phyloP scores from a whole-genome alignment of 306 rosid species.

The Canavalia ensiformis region DNA sequence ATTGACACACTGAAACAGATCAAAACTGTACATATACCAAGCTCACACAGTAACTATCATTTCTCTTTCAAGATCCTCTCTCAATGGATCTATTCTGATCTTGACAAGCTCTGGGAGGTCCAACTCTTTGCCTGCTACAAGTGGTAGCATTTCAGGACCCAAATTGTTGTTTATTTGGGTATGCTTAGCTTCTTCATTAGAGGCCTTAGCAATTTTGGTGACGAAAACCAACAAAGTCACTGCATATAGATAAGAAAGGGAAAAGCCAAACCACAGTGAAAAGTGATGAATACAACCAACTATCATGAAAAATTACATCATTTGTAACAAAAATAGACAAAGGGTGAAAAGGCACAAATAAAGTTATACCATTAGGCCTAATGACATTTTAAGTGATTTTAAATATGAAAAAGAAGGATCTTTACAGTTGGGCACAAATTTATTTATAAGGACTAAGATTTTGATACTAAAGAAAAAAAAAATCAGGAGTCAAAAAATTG shows the following conservation, averaged over 20 bases:
- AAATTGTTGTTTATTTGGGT: conserved; percentile 41
- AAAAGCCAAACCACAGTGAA: background rate
- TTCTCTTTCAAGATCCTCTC: conserved; percentile 45
- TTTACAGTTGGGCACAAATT: background rate
- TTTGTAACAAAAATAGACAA: background rate
- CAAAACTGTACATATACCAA: background rate
- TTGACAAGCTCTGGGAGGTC: conserved; percentile 49
- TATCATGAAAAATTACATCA: background rate
- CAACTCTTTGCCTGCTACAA: conserved; percentile 11
- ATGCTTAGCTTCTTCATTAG: conserved; percentile 60
- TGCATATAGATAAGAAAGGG: conserved; percentile 37
- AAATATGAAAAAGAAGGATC: background rate
- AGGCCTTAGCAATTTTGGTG: conserved; percentile 67
- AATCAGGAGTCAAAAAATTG: background rate
- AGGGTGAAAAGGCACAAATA: background rate
- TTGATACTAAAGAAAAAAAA: background rate
- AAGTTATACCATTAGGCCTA: background rate
- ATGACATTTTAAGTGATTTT: background rate
- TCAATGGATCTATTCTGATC: conserved; percentile 46
- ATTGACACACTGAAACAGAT: background rate
- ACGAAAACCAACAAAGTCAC: conserved; percentile 57
- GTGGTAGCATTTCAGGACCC: conserved; percentile 44
- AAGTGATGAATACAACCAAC: background rate
- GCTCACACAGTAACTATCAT: conserved; percentile 6
- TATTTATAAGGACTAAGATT: no score